phyloP scores from a whole-genome alignment of 495 filamentous ascomycete species.

The Aspergillus biplanus region DNA sequence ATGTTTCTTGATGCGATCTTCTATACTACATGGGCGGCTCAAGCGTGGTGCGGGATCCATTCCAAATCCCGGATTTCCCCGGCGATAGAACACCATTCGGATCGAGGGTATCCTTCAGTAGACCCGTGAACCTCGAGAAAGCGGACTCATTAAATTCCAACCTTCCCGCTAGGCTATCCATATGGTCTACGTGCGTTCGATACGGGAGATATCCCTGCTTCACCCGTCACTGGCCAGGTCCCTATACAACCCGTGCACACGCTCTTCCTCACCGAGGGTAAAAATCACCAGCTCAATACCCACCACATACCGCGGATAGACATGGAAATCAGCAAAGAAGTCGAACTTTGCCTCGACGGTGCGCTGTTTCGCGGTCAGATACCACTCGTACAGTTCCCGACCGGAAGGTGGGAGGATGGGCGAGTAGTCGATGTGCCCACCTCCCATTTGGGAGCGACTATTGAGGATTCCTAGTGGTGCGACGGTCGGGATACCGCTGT shows the following conservation, averaged over 20 bases:
- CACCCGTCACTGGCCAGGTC: neutral
- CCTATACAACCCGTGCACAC: neutral
- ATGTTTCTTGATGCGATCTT: too few species aligned
- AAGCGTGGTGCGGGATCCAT: too few species aligned
- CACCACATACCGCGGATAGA: constrained; percentile 15
- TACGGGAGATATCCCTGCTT: neutral
- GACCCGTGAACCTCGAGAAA: neutral
- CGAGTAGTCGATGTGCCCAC: neutral
- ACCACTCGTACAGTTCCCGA: neutral
- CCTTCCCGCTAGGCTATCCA: neutral
- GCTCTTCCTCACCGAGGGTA: neutral
- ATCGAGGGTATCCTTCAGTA: neutral
- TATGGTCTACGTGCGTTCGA: neutral
- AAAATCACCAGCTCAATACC: constrained; percentile 18
- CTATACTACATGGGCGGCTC: too few species aligned
- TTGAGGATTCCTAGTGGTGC: constrained; percentile 8
- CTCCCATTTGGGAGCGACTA: neutral
- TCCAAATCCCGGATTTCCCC: neutral
- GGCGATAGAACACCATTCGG: neutral
- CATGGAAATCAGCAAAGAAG: constrained; percentile 20
- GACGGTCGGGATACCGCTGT: constrained; percentile 19
- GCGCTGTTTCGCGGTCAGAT: neutral
- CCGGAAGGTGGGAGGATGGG: neutral
- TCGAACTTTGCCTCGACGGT: constrained; percentile 7
- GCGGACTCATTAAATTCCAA: neutral